Evolutionary conservation across 768 basidiomycete species (phyloP).

Genomic region (Pleurotus tuoliensis): DNA sequence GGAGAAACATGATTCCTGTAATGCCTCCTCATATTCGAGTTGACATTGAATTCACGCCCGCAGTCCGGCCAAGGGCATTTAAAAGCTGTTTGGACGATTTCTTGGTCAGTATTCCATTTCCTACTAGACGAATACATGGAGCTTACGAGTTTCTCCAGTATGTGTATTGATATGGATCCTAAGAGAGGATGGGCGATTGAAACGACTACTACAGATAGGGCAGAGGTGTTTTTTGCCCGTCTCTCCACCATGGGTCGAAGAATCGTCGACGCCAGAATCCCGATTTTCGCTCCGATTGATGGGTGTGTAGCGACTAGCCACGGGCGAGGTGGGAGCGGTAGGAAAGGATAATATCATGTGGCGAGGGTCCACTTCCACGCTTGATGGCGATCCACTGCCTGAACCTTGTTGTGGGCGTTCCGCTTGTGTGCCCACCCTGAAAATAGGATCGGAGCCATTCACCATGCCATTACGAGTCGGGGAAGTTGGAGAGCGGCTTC

Average conservation of each 20-base stretch:
- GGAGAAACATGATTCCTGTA: conserved; percentile 59
- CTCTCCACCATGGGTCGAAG: conserved; percentile 17
- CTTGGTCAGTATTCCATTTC: conserved; percentile 2
- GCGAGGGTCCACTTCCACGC: neutral
- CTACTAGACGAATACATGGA: neutral
- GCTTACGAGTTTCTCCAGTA: conserved; percentile 65
- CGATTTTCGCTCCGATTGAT: conserved; percentile 3
- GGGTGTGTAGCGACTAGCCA: neutral
- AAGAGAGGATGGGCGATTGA: conserved; percentile 67
- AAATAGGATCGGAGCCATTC: neutral
- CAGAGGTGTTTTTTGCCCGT: conserved; percentile 46
- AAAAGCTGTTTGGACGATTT: conserved; percentile 45
- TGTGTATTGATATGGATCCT: conserved; percentile 66
- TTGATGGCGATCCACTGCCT: neutral
- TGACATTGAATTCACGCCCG: conserved; percentile 76
- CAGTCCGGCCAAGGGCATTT: conserved; percentile 72
- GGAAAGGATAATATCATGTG: neutral
- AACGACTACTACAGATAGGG: conserved; percentile 55
- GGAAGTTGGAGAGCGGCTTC: neutral
- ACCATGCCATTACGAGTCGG: neutral
- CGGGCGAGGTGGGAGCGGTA: neutral
- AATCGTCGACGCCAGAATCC: conserved; percentile 19
- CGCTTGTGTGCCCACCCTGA: neutral
- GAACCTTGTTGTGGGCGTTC: neutral
- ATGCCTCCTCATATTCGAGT: conserved; percentile 82